Base-by-base conservation (phyloP, 2,329 filamentous ascomycete species). In the Penicillium sp. region DNA sequence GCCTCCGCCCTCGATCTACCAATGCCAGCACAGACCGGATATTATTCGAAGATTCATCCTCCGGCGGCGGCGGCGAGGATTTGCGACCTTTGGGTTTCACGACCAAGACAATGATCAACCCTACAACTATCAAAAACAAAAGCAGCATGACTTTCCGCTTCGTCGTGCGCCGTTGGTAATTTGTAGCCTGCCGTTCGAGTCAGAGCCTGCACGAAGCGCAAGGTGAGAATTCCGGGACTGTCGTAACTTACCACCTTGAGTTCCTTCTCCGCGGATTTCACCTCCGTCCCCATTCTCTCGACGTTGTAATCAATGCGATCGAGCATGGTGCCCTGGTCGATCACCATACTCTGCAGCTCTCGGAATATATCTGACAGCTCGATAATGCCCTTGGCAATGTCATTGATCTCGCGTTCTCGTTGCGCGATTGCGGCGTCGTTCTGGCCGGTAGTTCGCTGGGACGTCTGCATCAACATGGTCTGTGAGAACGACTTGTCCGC, bases 221-320 rank as follows among this genome's bases (percentile, higher is more conserved):
- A 20, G 25, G 13, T 11, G 18, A 11, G 11, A n/a, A 34, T 27
- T 17, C 18, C 11, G 25, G 26, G n/a, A n/a, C n/a, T n/a, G n/a
- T 35, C 14, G 26, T 18, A 41, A 64, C 69, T 30, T 63, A 73
- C 86, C 41, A 94, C 82, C 47, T 82, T 88, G 39, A 98, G 77
- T 69, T 98, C 93, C 64, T 91, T 93, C 47, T 95, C 87, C 3
- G 93, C 93, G 14, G 78, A 86, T 63, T 95, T 94, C 43, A 98
- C 88, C 58, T 97, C 89, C 14, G 82, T 83, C n/a, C 83, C 81
- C 86, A 97, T 96, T 46, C 84, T 79, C 69, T 98, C 93, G 37
- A 98, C 89, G 57, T 98, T 98, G 71, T 96, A 98, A 67, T 98
- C 94, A 57, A 94, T 94, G 58, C 93, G 84, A 66, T 94, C 90